Percentiles rank a stretch among this genome's conserved stretches.
Evolutionary conservation across 768 basidiomycete genomes (phyloP).

Genomic region (Tulasnella sp.): DNA sequence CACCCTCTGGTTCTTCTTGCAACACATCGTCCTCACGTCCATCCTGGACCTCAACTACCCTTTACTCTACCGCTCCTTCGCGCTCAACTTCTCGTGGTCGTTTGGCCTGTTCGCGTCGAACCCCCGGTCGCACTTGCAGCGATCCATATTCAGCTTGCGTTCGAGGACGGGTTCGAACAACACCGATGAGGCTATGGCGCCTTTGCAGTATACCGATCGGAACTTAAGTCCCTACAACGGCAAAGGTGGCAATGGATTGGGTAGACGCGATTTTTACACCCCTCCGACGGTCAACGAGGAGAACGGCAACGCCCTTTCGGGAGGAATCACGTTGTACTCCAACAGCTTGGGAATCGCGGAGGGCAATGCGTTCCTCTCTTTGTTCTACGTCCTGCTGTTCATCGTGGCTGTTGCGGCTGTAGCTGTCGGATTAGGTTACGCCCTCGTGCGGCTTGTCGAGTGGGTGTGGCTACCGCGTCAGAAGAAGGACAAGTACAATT

Average conservation of each 20-base stretch:
- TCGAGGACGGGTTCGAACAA: slow-evolving; percentile 71
- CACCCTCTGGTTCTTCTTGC: slow-evolving; percentile 75
- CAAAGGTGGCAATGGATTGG: background rate
- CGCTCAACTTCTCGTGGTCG: slow-evolving; percentile 85
- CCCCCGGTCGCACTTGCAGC: slow-evolving; percentile 53
- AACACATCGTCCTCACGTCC: slow-evolving; percentile 69
- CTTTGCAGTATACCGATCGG: slow-evolving; percentile 72
- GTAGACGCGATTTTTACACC: slow-evolving; percentile 24
- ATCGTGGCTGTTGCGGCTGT: slow-evolving; percentile 38
- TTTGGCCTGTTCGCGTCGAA: slow-evolving; percentile 58
- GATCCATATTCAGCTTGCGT: slow-evolving; percentile 74
- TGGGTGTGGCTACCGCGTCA: background rate
- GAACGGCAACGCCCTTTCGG: slow-evolving; percentile 60
- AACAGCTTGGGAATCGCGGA: slow-evolving; percentile 71
- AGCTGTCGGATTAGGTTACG: slow-evolving; percentile 45
- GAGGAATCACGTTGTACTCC: slow-evolving; percentile 76
- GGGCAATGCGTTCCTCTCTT: slow-evolving; percentile 83
- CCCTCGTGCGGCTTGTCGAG: slow-evolving; percentile 45
- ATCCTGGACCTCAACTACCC: slow-evolving; percentile 84
- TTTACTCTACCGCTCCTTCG: slow-evolving; percentile 67
- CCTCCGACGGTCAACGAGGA: slow-evolving; percentile 44
- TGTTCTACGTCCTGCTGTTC: slow-evolving; percentile 69
- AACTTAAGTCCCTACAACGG: slow-evolving; percentile 71
- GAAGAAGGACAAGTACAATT: slow-evolving; percentile 24
- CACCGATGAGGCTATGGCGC: slow-evolving; percentile 49